Evolutionary conservation across 306 rosid genomes (phyloP).

Genomic region (Malus sieversii): DNA sequence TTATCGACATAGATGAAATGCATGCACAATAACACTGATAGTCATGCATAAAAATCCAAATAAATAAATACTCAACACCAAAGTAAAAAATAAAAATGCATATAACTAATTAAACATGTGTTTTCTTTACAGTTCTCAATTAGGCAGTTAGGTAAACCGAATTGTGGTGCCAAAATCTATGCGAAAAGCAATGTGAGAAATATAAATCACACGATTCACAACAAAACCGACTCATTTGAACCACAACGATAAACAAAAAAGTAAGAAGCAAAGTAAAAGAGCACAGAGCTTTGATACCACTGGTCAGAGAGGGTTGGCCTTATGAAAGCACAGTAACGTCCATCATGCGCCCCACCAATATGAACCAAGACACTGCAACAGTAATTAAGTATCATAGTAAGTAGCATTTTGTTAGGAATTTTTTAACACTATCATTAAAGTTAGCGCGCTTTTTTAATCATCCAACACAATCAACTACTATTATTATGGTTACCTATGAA

Average conservation of each 20-base stretch:
- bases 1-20: neutral
- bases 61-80: neutral
- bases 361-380: no score
- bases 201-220: neutral
- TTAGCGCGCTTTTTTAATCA: no score
- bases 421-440: no score
- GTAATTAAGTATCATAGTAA: no score
- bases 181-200: neutral
- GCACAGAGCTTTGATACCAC: conserved; percentile 39
- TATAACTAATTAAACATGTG: neutral
- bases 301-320: conserved; percentile 81
- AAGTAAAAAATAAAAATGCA: neutral
- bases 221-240: neutral
- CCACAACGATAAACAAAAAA: neutral
- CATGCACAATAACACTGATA: neutral
- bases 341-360: conserved; percentile 92
- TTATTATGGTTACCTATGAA: neutral
- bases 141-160: neutral
- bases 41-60: neutral
- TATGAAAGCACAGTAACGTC: conserved; percentile 87
- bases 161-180: no score
- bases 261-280: neutral
- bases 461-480: no score
- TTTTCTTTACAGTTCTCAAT: neutral
- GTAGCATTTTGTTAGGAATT: no score